Base-by-base conservation (phyloP, 140 eudicot genomes). In the Anethum foeniculum region DNA sequence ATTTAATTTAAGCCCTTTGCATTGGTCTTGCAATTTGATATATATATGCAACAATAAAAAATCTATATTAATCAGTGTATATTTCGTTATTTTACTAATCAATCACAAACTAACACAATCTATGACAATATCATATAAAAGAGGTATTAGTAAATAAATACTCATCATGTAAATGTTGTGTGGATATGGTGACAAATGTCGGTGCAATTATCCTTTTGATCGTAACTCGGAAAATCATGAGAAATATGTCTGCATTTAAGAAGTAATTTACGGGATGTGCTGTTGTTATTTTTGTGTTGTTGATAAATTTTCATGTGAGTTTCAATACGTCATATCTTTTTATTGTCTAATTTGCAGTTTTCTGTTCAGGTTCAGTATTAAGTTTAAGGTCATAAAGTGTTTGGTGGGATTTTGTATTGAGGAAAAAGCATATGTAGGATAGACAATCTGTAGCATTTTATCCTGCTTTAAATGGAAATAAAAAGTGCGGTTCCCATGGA, bases 131-230 rank as follows among this genome's bases (percentile, higher is more conserved):
- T 30, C 43, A 67, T 14, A 67, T 54, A 54, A 54, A 51, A 16
- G 19, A 51, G 8, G 16, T 18, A 52, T 7, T 1, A 54, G 64
- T 5, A 21, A 21, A 25, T 54, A 54, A 52, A 54, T 54, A 54
- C 64, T 54, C 27, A 54, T 54, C 11, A 54, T 54, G 23, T 54
- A 19, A 6, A 21, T 54, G 27, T 6, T 54, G 64, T 94, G 97
- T 82, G 96, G 94, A 27, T 90, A 88, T 75, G 98, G 98, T 79
- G 83, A 85, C 81, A 90, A 93, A 86, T 94, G 96, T 86, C 91
- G 94, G 51, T 94, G 86, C 83, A 90, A 94, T 83, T 94, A 94
- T 62, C 98, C 98, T 65, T 94, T 86, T 15, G 96, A 92, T 83
- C 96, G 89, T 18, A 82, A 84, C 84, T 86, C 86, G 85, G 98